Evolutionary conservation across 768 basidiomycete species (phyloP), one percentile per base, ranked within the genome.

Genomic region (Pisolithus albus): DNA sequence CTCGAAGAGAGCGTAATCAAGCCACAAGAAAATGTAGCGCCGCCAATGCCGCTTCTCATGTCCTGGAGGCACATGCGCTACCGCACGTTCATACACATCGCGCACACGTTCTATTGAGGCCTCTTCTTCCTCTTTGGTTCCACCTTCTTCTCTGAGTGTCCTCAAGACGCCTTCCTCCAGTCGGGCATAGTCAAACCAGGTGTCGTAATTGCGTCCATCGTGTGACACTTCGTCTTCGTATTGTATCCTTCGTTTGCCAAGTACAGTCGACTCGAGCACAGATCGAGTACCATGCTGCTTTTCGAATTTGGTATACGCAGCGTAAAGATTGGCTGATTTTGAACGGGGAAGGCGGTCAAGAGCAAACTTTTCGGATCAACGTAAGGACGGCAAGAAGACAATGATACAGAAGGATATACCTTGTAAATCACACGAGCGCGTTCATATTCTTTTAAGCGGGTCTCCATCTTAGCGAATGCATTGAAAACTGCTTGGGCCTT

Each of bases 381-480:
- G 43, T 57, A 2, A 53, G 26, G 6, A 18, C 18, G 30, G 30
- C 1, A 10, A 10, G 5, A 32, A 19, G 45, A 30, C 16, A 26
- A 30, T 13, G 26, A 15, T 15, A 15, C 21, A 26, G 7, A 7
- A 43, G 19, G n/a, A n/a, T 62, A 38, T 59, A 86, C 94, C 77
- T 98, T 98, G 74, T 95, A 98, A 57, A 98, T 97, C 24, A 96
- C 92, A 51, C 96, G 76, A 4, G 96, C 94, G 38, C 96, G 86
- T 51, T 99, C 96, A 65, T 84, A 96, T 71, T 99, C 96, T 71
- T 97, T 98, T 62, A 92, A 64, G 49, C 96, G 76, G 7, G 83
- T 95, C 72, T 99, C 96, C 93, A 98, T 97, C 72, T 90, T 92
- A 0, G 94, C 94, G 69, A 98, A 96, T 2, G 88, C 83, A 48